Evolutionary conservation across 2,329 filamentous ascomycete species (phyloP).

Genomic region (Diaporthe australafricana): DNA sequence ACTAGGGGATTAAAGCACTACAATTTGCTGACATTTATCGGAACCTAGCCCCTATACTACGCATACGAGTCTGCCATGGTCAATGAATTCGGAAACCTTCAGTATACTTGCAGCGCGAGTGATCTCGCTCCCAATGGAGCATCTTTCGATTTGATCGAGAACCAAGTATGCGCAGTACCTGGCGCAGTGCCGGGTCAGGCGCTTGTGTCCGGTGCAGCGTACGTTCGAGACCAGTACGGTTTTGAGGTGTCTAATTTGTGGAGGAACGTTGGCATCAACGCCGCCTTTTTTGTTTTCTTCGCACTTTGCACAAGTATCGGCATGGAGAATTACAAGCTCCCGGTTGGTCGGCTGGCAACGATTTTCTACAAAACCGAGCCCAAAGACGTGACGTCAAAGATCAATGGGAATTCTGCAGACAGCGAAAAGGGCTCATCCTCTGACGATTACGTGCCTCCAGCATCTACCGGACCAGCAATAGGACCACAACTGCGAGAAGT

Average conservation of each 20-base stretch:
- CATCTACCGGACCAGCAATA: neutral
- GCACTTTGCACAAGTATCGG: conserved; percentile 38
- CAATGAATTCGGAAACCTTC: conserved; percentile 37
- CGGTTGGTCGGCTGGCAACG: conserved; percentile 39
- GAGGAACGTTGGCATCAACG: conserved; percentile 40
- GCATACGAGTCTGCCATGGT: conserved; percentile 40
- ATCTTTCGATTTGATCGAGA: conserved; percentile 30
- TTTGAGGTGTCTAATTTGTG: conserved; percentile 37
- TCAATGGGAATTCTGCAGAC: conserved; percentile 34
- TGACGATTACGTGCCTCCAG: conserved; percentile 29
- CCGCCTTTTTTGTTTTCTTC: conserved; percentile 38
- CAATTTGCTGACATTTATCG: neutral
- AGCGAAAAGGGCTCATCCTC: conserved; percentile 27
- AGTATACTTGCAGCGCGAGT: conserved; percentile 34
- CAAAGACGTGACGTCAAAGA: conserved; percentile 7
- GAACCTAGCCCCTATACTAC: conserved; percentile 37
- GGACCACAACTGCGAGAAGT: neutral
- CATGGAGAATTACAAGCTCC: conserved; percentile 39
- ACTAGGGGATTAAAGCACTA: neutral
- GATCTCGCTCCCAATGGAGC: conserved; percentile 37
- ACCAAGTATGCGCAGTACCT: conserved; percentile 39
- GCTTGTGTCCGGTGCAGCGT: conserved; percentile 34
- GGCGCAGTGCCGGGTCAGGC: conserved; percentile 33
- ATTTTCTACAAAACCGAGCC: conserved; percentile 40
- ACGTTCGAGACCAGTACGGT: conserved; percentile 30